Base-by-base conservation (phyloP, 2,329 filamentous ascomycete species). In the Fusarium secorum region DNA sequence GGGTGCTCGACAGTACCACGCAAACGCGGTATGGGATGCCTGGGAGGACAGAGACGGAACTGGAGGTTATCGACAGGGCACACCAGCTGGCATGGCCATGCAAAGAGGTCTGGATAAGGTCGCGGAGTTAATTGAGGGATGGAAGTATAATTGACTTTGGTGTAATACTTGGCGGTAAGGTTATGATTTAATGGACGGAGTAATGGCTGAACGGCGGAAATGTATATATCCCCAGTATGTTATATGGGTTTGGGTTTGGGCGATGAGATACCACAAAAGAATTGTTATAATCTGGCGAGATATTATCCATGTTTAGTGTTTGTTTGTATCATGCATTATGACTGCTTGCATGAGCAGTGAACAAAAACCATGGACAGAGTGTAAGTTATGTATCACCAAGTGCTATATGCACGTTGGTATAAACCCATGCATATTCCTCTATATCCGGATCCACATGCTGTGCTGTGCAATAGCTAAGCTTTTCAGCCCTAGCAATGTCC, bases 1-100 rank as follows among this genome's bases (percentile, higher is more conserved):
- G 36, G 75, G 75, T 26, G 75, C 75, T 28, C 72, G 71, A 24
- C 75, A 76, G 33, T 73, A 68, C 44, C 74, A 75, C 49, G 75
- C 75, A 44, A 76, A 72, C 49, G 74, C 74, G 15, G 74, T 76
- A 38, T 76, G 75, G 70, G 74, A 76, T 70, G 68, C 58, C 11
- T 75, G 74, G 74, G 75, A 76, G 58, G 73, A 76, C 52, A 74
- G 75, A 41, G 74, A 76, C 49, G 68, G 66, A 17, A 69, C 68
- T 46, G 62, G 60, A 49, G 66, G 64, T 14, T 76, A 76, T 62
- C 70, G 74, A 53, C 75, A 76, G 35, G 75, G 75, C 22, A 76
- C 75, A 13, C 75, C 75, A n/a, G 75, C 75, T 49, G 75, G 72
- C 11, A 72, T 76, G 63, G 75, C 75, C 22, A 73, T 75, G 65